Base-by-base conservation (phyloP, 805 yeast species). In the Clavispora phyllophila region DNA sequence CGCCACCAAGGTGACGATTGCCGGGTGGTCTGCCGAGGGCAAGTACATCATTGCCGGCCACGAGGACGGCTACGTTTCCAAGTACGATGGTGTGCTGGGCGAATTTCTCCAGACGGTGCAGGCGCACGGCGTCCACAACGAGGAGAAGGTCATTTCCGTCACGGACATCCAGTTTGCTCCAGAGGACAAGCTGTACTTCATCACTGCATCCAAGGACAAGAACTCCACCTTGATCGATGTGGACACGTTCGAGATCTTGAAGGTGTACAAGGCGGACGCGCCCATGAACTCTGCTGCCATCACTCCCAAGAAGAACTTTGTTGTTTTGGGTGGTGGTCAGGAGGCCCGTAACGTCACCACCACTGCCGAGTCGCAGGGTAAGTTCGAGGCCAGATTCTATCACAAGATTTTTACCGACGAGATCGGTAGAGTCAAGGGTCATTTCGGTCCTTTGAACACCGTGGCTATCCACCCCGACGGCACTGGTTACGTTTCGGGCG, bases 261-360 rank as follows among this genome's bases (percentile, higher is more conserved):
- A 90, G 68, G 80, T 78, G 17, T 93, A 75, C 66, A 78, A 75
- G 54, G 82, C 96, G 5, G 97, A 89, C 62, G 89, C 95, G 41
- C 97, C 98, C 45, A 76, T 93, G 76, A 93, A 93, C 73, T 79
- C 96, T 28, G 98, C 98, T 15, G 84, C 95, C 51, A 84, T 93
- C 54, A 90, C 99, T 13, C 95, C 98, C 20, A 73, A 82, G 44
- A 93, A 93, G 70, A 91, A 93, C 61, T 91, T 83, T 61, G 85
- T 93, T 48, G 83, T 93, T 39, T 75, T 93, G 48, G 99, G 98
- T 41, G 99, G 99, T 72, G 99, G 99, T 81, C 98, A 93, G 74
- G 98, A 89, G 58, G 98, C 99, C 32, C 82, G 89, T 67, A 95
- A 90, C 65, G 99, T 93, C 61, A 93, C 99, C 34, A 93, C 98